Base-by-base conservation (phyloP, 179 eudicot species). In the Heliamphora pulchella region DNA sequence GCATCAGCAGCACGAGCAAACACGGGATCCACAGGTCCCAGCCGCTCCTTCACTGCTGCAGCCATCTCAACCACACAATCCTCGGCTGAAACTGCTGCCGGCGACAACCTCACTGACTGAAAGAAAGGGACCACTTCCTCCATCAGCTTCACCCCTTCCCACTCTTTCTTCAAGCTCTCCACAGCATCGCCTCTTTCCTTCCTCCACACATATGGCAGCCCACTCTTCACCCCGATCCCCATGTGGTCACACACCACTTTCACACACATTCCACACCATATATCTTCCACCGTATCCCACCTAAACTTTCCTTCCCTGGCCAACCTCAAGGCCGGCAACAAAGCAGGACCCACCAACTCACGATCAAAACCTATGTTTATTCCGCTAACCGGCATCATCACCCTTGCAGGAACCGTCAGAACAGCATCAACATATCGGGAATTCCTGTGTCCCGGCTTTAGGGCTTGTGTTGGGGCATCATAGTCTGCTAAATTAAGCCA, bases 391-490 rank as follows among this genome's bases (percentile, higher is more conserved):
- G 98, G 97, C 93, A 94, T 87, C 96, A 94, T 79, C 53, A 92
- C 82, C 84, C 88, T 82, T 22, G 76, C 57, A 0, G 98, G 98
- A 10, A 96, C 87, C 2, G 99, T 96, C 50, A 96, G 82, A 76
- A 96, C 99, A 18, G 98, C 98, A 83, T 96, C 97, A 17, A 96
- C 99, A 79, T 94, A 94, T 65, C 93, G 81, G 20, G 85, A 78
- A 78, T 96, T 96, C 78, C 90, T 91, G 79, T 75, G 84, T 11
- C 80, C 89, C 2, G 96, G 96, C 83, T 96, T 94, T 22, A 96
- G 93, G 80, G 93, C 94, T 83, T 96, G 99, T 31, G 99, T 96
- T 1, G 98, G 99, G 55, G 99, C 99, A 85, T 96, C 99, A 84
- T 85, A 86, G 83, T 96, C 99, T 2, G 99, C 98, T 78, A 96